Conservation (phyloP, 371 early-diverging fungal genomes). For the Lichtheimia ornata region DNA sequence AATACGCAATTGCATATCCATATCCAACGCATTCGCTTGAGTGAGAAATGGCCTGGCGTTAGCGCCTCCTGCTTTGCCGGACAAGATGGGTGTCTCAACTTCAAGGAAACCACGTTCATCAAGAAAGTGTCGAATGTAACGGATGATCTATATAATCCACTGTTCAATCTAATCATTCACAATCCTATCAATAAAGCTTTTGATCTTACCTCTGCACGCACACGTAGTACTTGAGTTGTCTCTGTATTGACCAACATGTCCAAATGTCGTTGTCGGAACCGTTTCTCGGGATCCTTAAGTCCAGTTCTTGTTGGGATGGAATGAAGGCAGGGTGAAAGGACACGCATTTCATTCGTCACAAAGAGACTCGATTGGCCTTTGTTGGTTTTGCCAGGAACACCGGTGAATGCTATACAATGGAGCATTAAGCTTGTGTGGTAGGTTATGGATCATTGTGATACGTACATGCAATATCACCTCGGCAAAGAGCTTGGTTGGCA, state of each 20-base stretch:
- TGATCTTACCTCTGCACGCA: conserved; percentile 50
- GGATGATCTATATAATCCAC: conserved; percentile 56
- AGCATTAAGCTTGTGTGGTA: background rate
- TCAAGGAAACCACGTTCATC: conserved; percentile 86
- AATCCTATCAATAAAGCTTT: background rate
- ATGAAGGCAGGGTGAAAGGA: conserved; percentile 90
- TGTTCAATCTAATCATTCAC: background rate
- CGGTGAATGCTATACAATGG: conserved; percentile 59
- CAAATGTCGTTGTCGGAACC: conserved; percentile 85
- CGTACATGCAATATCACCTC: conserved; percentile 74
- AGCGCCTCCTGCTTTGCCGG: conserved; percentile 91
- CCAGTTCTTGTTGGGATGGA: conserved; percentile 74
- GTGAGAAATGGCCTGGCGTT: conserved; percentile 95
- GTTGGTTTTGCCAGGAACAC: conserved; percentile 79
- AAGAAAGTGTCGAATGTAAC: conserved; percentile 78
- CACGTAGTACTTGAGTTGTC: conserved; percentile 53
- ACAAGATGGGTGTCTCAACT: conserved; percentile 96
- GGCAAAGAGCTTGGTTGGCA: conserved; percentile 42
- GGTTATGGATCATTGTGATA: background rate
- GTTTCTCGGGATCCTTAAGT: conserved; percentile 74
- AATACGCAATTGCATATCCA: conserved; percentile 87
- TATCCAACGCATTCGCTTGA: conserved; percentile 75
- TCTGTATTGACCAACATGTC: conserved; percentile 89
- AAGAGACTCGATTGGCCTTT: conserved; percentile 85
- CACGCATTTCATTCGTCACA: conserved; percentile 51